Evolutionary conservation across 805 yeast genomes (phyloP), one percentile per base, ranked within the genome.

Genomic region (Nakazawaea pomicola): DNA sequence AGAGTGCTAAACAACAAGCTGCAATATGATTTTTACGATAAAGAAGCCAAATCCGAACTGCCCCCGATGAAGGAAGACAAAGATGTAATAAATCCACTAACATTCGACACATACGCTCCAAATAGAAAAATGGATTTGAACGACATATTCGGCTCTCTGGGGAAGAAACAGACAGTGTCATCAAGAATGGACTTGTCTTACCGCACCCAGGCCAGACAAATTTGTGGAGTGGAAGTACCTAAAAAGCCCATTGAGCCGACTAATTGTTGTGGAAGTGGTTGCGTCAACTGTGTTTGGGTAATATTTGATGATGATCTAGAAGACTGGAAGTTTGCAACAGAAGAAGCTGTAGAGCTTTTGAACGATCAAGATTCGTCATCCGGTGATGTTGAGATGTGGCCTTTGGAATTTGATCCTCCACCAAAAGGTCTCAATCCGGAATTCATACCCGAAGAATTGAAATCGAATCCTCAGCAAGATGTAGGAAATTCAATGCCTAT

Each of bases 221-320:
- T 74, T 3, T 80, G 73, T 0, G 97, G 97, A 0, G 67, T 93
- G 0, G 58, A 56, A 6, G 95, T 91, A 0, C 96, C 96, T 3
- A 77, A 74, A n/a, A 74, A 72, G 55, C 98, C 99, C 0, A 67
- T 64, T 4, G 96, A 87, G 51, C 98, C 98, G 1, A 95, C 90
- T 51, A 89, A 91, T 59, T 91, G 99, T 60, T 91, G 99, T 61
- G 89, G 89, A 95, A 81, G 93, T 44, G 99, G 99, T 1, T 91
- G 99, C 60, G 80, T 87, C 23, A 89, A 91, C 61, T 91, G 99
- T 60, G 98, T 91, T 2, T 93, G 98, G 98, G 96, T 90, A 52
- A 64, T 86, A 41, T 91, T 78, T 57, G 81, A 83, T 49, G 97
- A 91, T 40, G 98, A 93, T 57, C 54, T 90, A 37, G 80, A 78